A percentile compares a stretch with the other conserved stretches of the same genome.
phyloP scores from a whole-genome alignment of 164 flowering plant genomes.

The Protea cynaroides region DNA sequence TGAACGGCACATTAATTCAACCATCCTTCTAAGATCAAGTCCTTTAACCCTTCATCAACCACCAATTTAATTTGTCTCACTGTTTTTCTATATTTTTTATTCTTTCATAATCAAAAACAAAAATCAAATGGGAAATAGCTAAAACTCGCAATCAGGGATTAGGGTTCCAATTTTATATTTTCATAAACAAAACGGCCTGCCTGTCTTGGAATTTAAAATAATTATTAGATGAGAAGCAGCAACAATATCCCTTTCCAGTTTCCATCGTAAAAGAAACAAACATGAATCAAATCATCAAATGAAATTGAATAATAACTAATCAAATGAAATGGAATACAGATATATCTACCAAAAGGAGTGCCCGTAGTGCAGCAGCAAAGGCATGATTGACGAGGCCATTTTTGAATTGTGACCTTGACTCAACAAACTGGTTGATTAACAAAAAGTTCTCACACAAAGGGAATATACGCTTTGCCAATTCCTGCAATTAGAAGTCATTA shows the following conservation, averaged over 20 bases:
- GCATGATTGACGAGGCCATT: slow-evolving; percentile 97
- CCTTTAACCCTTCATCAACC: too few relatives aligned
- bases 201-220: not conserved
- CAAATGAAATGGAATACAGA: slow-evolving; percentile 7
- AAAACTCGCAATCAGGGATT: too few relatives aligned
- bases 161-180: not conserved
- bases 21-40: too few relatives aligned
- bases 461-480: slow-evolving; percentile 72
- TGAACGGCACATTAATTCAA: too few relatives aligned
- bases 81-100: too few relatives aligned
- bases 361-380: slow-evolving; percentile 91
- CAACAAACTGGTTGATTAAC: slow-evolving; percentile 80
- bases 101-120: too few relatives aligned
- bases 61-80: too few relatives aligned
- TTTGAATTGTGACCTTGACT: slow-evolving; percentile 90
- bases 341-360: slow-evolving; percentile 76
- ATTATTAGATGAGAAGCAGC: not conserved
- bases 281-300: not conserved
- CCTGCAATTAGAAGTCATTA: slow-evolving; percentile 42
- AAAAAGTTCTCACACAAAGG: slow-evolving; percentile 85
- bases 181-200: not conserved
- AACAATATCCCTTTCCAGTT: not conserved
- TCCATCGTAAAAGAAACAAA: slow-evolving; percentile 1
- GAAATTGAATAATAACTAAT: not conserved
- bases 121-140: too few relatives aligned